Percentiles rank a stretch among this genome's conserved stretches.
Conservation (phyloP, 2,329 filamentous ascomycete species). For the Venturia nashicola region DNA sequence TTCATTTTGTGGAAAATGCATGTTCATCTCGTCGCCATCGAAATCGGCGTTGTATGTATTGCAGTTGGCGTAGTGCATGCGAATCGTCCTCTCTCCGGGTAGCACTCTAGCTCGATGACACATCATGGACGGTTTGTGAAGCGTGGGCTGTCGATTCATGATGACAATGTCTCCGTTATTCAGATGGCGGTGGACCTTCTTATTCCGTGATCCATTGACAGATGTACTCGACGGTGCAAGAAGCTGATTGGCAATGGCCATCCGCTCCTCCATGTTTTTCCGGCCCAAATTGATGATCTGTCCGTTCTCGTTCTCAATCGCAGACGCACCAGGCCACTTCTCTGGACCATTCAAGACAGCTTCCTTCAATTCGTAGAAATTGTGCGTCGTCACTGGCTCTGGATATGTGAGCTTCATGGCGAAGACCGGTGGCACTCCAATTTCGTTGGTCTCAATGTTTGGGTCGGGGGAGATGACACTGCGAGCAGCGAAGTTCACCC, state of each 20-base stretch:
- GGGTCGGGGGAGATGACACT: conserved; percentile 97
- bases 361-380: conserved; percentile 90
- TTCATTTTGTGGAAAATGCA: conserved; percentile 98
- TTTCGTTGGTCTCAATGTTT: conserved; percentile 98
- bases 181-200: conserved; percentile 92
- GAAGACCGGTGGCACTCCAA: conserved; percentile 96
- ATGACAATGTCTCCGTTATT: conserved; percentile 94
- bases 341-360: conserved; percentile 90
- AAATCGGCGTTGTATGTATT: conserved; percentile 99
- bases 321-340: conserved; percentile 86
- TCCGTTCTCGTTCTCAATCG: conserved; percentile 92
- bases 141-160: conserved; percentile 96
- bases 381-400: conserved; percentile 93
- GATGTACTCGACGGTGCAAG: conserved; percentile 70
- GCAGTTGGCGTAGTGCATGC: conserved; percentile 99
- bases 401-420: conserved; percentile 93
- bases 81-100: conserved; percentile 89
- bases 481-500: conserved; percentile 94
- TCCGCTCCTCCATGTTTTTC: conserved; percentile 78
- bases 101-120: conserved; percentile 86
- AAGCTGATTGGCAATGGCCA: conserved; percentile 83
- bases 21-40: conserved; percentile 99
- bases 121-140: conserved; percentile 99
- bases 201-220: conserved; percentile 67
- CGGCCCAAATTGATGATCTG: conserved; percentile 78